These are phyloP conservation scores for Citrullus amarus DNA, from an alignment of 306 rosid genomes.

Conservation along the genomic window DNA sequence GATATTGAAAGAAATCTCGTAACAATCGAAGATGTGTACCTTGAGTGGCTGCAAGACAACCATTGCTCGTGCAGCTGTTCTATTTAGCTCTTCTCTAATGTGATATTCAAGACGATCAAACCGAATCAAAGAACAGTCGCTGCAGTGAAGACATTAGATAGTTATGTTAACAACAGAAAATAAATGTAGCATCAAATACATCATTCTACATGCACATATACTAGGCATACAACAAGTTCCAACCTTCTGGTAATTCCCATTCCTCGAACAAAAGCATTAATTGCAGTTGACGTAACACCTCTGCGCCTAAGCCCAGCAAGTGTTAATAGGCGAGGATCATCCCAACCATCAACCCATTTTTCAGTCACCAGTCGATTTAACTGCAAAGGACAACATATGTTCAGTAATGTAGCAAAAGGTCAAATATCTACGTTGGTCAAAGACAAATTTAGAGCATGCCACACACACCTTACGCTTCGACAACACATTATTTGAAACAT, in stretches of 20 bases:
- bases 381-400: slow-evolving; percentile 28
- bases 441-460: background rate
- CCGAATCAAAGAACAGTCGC: slow-evolving; percentile 83
- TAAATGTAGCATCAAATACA: background rate
- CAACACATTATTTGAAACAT: slow-evolving; percentile 85
- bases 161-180: background rate
- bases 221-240: background rate
- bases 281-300: slow-evolving; percentile 75
- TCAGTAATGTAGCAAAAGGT: slow-evolving; percentile 8
- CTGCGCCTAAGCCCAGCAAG: slow-evolving; percentile 87
- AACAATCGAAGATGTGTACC: slow-evolving; percentile 30
- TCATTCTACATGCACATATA: background rate
- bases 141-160: slow-evolving; percentile 20
- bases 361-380: slow-evolving; percentile 78
- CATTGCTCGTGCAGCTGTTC: slow-evolving; percentile 64
- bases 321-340: slow-evolving; percentile 96
- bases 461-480: slow-evolving; percentile 88
- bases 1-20: slow-evolving; percentile 7
- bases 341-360: slow-evolving; percentile 97
- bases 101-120: slow-evolving; percentile 83
- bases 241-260: slow-evolving; percentile 98
- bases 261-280: slow-evolving; percentile 90
- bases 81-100: slow-evolving; percentile 88
- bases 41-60: slow-evolving; percentile 82
- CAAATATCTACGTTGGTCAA: background rate